Evolutionary conservation across 2,329 filamentous ascomycete genomes (phyloP), one percentile per base, ranked within the genome.

Genomic region (Penicillium paneum): DNA sequence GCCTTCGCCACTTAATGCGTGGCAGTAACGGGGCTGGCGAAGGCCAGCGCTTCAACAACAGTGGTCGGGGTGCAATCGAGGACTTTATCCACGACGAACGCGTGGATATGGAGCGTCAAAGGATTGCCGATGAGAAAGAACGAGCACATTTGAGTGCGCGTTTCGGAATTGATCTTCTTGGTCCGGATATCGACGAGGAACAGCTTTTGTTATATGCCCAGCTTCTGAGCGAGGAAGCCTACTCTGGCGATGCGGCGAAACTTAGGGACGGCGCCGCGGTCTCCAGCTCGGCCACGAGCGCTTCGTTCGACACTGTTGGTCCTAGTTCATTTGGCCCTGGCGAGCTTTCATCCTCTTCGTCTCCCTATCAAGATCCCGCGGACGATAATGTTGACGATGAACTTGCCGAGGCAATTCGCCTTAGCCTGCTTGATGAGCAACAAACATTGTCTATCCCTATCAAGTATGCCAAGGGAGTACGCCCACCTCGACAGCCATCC

Each of bases 11-110:
- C 54, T 83, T 85, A 1, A 86, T 85, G 58, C 81, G 85, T 34
- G 81, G 84, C 21, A 84, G 78, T 64, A 88, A 88, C 63, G 76
- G 75, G 6, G 67, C 67, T 8, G 74, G 77, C 11, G 80, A 78
- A 13, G 69, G 73, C 8, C 83, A 86, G 58, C 78, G 81, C 8
- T 85, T 85, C 61, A 79, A 78, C 36, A 82, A 78, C n/a, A 82
- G 79, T 34, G 82, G 87, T 19, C 83, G 89, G 40, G 86, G 84
- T 17, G 86, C 88, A 24, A 79, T 96, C 34, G 84, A 86, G 55
- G 87, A 88, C 59, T 92, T 92, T 67, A 97, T 97, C 58, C 86
- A 86, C 38, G 88, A 89, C n/a, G 93, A 97, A 71, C 83, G 88
- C 61, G 81, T 85, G 40, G 91, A 96, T 69, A 80, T 97, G 52